phyloP scores from a whole-genome alignment of 306 rosid species.

The Spatholobus suberectus region DNA sequence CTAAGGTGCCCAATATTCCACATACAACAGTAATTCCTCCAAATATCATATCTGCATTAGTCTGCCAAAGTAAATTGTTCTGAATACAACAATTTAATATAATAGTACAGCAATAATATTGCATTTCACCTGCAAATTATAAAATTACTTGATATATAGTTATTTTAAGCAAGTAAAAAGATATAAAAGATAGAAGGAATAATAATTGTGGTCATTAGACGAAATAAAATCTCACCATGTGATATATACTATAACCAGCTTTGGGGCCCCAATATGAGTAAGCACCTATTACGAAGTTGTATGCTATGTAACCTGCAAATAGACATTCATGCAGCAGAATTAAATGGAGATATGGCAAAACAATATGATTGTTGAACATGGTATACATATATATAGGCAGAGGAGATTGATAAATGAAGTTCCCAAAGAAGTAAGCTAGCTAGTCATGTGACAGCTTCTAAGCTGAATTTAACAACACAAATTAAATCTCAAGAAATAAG shows the following conservation, averaged over 20 bases:
- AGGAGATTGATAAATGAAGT: neutral
- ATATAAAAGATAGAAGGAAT: neutral
- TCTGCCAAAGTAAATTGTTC: constrained; percentile 58
- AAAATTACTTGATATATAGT: neutral
- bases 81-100: constrained; percentile 23
- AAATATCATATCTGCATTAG: constrained; percentile 81
- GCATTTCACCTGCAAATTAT: constrained; percentile 26
- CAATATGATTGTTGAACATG: neutral
- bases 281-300: constrained; percentile 91
- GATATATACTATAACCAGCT: constrained; percentile 86
- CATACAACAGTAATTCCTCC: constrained; percentile 85
- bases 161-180: constrained; percentile 6
- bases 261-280: constrained; percentile 98
- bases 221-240: constrained; percentile 67
- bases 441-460: constrained; percentile 27
- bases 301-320: constrained; percentile 75
- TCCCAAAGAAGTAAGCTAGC: constrained; percentile 12
- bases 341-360: constrained; percentile 7
- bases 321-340: constrained; percentile 25
- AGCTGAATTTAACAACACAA: constrained; percentile 17
- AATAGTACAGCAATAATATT: constrained; percentile 6
- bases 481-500: constrained; percentile 21
- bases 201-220: neutral
- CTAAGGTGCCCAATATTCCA: constrained; percentile 88
- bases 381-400: neutral